phyloP scores from a whole-genome alignment of 495 filamentous ascomycete species.

The Diplogelasinospora grovesii region DNA sequence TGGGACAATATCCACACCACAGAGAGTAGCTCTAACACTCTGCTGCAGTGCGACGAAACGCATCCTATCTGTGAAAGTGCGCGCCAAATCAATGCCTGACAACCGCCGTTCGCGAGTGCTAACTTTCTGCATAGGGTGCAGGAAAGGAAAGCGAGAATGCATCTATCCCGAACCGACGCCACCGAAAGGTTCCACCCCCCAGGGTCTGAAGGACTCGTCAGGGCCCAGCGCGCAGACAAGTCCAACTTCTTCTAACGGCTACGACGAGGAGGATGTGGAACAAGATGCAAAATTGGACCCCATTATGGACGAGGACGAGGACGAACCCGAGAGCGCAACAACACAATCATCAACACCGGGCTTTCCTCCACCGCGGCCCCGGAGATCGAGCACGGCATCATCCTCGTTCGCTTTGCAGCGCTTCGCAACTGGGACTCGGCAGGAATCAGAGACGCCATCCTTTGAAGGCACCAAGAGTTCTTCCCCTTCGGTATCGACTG shows the following conservation, averaged over 20 bases:
- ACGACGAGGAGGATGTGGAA: constrained; percentile 47
- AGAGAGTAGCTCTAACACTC: constrained; percentile 6
- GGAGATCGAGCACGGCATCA: constrained; percentile 38
- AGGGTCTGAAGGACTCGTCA: constrained; percentile 39
- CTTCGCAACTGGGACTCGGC: constrained; percentile 19
- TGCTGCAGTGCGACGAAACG: constrained; percentile 68
- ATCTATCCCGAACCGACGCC: constrained; percentile 67
- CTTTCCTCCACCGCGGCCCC: constrained; percentile 33
- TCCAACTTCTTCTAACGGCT: constrained; percentile 46
- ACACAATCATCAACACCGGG: constrained; percentile 28
- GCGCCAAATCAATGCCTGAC: neutral
- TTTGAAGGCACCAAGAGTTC: constrained; percentile 43
- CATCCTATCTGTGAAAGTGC: constrained; percentile 77
- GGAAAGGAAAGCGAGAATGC: constrained; percentile 79
- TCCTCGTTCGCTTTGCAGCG: constrained; percentile 32
- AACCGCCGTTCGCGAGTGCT: constrained; percentile 23
- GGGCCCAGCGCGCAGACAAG: constrained; percentile 45
- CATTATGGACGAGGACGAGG: constrained; percentile 63
- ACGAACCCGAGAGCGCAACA: constrained; percentile 32
- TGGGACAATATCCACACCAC: neutral
- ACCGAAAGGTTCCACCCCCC: constrained; percentile 39
- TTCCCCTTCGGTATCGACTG: constrained; percentile 42
- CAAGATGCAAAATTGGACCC: constrained; percentile 47
- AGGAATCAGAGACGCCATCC: constrained; percentile 47
- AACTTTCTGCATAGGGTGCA: constrained; percentile 55